phyloP scores from a whole-genome alignment of 1,139 yeast species.

The Saccharomyces hybrid region DNA sequence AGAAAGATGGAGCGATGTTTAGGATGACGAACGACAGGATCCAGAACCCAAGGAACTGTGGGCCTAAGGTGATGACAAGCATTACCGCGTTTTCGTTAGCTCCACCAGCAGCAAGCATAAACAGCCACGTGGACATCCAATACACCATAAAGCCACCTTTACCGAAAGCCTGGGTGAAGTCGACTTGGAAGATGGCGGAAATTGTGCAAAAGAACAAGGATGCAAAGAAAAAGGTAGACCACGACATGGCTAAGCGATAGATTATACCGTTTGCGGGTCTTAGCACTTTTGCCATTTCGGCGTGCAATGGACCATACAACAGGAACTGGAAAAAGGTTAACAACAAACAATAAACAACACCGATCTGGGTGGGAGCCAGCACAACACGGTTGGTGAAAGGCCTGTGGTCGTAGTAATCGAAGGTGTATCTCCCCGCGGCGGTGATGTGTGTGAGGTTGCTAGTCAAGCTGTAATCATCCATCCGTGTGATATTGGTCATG shows the following conservation, averaged over 20 bases:
- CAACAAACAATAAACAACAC: constrained; percentile 65
- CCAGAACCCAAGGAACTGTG: constrained; percentile 52
- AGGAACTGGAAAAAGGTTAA: constrained; percentile 55
- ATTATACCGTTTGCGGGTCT: constrained; percentile 41
- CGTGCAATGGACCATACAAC: constrained; percentile 49
- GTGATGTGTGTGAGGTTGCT: constrained; percentile 3
- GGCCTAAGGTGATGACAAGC: constrained; percentile 38
- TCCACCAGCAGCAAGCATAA: constrained; percentile 55
- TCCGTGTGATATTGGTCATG: constrained; percentile 15
- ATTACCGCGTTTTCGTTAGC: constrained; percentile 52
- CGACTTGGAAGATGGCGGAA: constrained; percentile 51
- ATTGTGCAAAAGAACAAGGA: constrained; percentile 50
- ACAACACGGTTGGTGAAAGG: constrained; percentile 46
- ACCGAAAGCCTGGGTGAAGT: constrained; percentile 47
- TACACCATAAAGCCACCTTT: constrained; percentile 53
- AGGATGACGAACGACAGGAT: constrained; percentile 50
- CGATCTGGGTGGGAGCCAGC: constrained; percentile 63
- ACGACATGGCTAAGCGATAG: constrained; percentile 44
- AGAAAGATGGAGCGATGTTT: constrained; percentile 56
- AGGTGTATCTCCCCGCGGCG: constrained; percentile 20
- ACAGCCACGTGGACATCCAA: constrained; percentile 54
- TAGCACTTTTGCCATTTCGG: constrained; percentile 39
- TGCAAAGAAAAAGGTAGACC: constrained; percentile 43
- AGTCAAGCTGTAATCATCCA: constrained; percentile 16
- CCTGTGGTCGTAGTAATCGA: constrained; percentile 39